phyloP scores from a whole-genome alignment of 2,329 filamentous ascomycete genomes.

The Malbranchea zuffiana region DNA sequence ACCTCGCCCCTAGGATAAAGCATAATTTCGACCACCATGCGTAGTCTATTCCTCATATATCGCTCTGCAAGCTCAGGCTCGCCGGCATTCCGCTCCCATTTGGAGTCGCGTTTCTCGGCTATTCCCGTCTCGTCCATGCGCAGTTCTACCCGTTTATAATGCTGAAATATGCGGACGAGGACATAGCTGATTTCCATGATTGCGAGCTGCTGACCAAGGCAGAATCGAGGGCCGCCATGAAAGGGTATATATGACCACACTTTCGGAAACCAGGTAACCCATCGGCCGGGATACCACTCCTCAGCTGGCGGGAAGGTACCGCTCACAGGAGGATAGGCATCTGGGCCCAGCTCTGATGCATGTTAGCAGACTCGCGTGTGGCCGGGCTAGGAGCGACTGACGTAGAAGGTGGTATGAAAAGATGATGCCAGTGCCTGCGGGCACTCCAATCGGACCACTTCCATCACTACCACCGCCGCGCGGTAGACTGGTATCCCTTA shows the following conservation, averaged over 20 bases:
- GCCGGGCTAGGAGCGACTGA: too few relatives aligned
- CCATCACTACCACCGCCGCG: conserved; percentile 51
- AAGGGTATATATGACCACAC: conserved; percentile 65
- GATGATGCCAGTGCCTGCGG: conserved; percentile 53
- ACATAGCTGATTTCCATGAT: conserved; percentile 59
- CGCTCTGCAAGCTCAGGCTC: too few relatives aligned
- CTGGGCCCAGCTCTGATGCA: conserved; percentile 54
- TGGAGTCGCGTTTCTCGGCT: too few relatives aligned
- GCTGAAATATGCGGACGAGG: conserved; percentile 60
- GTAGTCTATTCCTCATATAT: too few relatives aligned
- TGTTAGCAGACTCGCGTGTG: too few relatives aligned
- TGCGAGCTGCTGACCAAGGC: conserved; percentile 72
- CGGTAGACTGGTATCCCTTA: conserved; percentile 35
- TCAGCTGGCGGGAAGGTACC: conserved; percentile 38
- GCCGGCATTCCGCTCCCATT: too few relatives aligned
- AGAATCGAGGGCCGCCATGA: conserved; percentile 62
- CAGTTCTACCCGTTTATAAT: conserved; percentile 55
- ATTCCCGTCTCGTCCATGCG: too few relatives aligned
- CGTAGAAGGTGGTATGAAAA: conserved; percentile 64
- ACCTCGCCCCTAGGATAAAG: too few relatives aligned
- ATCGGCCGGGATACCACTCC: conserved; percentile 55
- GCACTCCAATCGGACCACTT: conserved; percentile 50
- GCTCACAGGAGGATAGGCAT: conserved; percentile 46
- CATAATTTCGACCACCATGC: too few relatives aligned
- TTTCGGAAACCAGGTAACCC: conserved; percentile 51